Evolutionary conservation across 129 eudicot genomes (phyloP), one percentile per base, ranked within the genome.

Genomic region (Apium graveolens): DNA sequence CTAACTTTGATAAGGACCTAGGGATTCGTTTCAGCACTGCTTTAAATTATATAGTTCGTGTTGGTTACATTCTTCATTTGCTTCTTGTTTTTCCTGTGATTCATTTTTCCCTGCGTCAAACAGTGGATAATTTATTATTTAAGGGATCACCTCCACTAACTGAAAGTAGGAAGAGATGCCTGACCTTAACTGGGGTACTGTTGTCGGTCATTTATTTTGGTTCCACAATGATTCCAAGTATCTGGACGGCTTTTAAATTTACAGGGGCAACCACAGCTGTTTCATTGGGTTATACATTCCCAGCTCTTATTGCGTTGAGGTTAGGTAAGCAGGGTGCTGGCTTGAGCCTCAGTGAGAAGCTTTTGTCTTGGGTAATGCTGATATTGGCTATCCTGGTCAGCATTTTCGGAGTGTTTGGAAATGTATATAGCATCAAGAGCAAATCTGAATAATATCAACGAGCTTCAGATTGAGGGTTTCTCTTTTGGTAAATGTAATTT

Each of bases 261-360:
- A 96, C 99, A 0, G 99, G 99, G 39, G 99, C 97, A 12, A 96
- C 99, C 27, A 92, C 99, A 29, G 97, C 99, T 4, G 99, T 96
- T 44, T 88, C 99, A 5, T 87, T 96, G 73, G 99, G 97, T 42
- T 96, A 88, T 71, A 92, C 93, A 14, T 96, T 96, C 79, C 97
- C 99, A 3, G 78, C 97, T 70, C 97, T 96, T 73, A 77, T 96
- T 34, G 97, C 97, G 1, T 88, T 96, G 27, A 88, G 97, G 87
- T 75, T 92, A 45, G 79, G 97, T 77, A 87, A 90, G 73, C 85
- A 79, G 69, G 99, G 95, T 41, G 80, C 51, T 46, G 85, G 85
- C 48, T 83, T 92, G 87, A 96, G 85, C 43, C 55, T 20, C 34
- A 77, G 79, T 7, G 97, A 92, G 89, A 88, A 84, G 87, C 57